A percentile compares a stretch with the other conserved stretches of the same genome.
Conservation (phyloP, 2,329 filamentous ascomycete genomes). For the Fusarium sp. region DNA sequence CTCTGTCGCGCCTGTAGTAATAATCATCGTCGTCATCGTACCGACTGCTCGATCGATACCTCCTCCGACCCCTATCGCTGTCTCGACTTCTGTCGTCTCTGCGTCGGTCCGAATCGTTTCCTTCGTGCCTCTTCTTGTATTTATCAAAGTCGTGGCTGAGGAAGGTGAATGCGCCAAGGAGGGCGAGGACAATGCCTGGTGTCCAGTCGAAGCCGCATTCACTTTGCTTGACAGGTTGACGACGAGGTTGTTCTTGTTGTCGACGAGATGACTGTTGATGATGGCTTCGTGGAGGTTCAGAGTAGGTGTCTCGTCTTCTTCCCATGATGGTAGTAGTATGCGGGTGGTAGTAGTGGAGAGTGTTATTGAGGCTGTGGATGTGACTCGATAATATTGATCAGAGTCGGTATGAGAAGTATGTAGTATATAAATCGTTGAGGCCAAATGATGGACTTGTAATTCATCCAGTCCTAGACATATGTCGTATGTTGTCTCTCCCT, state of each 20-base stretch:
- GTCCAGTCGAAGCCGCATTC: constrained; percentile 59
- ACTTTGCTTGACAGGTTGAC: constrained; percentile 53
- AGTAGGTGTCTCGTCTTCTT: constrained; percentile 36
- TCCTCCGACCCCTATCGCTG: constrained; percentile 32
- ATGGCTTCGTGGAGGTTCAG: constrained; percentile 31
- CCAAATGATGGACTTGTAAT: background rate
- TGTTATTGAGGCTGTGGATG: background rate
- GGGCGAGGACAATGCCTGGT: constrained; percentile 57
- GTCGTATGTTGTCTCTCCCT: constrained; percentile 10
- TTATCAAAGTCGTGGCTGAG: constrained; percentile 58
- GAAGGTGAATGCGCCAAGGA: constrained; percentile 55
- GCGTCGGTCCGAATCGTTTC: constrained; percentile 8
- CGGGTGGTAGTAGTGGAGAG: background rate
- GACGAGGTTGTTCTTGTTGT: constrained; percentile 16
- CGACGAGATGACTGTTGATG: constrained; percentile 10
- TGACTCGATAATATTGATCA: background rate
- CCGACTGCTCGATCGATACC: constrained; percentile 27
- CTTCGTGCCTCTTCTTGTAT: constrained; percentile 27
- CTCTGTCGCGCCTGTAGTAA: constrained; percentile 18
- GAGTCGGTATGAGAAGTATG: background rate
- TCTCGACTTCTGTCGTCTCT: constrained; percentile 19
- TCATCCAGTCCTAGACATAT: background rate
- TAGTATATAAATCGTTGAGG: background rate
- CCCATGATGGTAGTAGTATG: constrained; percentile 26
- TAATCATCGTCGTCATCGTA: constrained; percentile 33